Conservation (phyloP, 805 yeast species). For the Kuraishia capsulata region DNA sequence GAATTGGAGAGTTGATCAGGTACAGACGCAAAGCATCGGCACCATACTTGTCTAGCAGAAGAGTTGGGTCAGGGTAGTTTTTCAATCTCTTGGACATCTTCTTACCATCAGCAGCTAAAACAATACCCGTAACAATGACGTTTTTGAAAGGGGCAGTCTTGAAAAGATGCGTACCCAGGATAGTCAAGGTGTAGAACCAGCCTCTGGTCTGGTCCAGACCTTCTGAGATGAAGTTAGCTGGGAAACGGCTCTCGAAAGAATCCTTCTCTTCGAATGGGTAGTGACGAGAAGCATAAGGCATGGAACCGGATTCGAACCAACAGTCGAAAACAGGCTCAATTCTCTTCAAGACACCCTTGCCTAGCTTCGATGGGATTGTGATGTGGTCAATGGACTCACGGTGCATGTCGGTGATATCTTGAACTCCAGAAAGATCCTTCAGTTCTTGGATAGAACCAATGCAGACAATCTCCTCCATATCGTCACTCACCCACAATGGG, state of each 20-base stretch:
- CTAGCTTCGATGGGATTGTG: slow-evolving; percentile 86
- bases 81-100: slow-evolving; percentile 98
- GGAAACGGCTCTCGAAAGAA: slow-evolving; percentile 65
- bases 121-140: slow-evolving; percentile 94
- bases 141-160: slow-evolving; percentile 89
- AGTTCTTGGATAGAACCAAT: slow-evolving; percentile 87
- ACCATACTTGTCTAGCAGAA: slow-evolving; percentile 81
- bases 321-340: slow-evolving; percentile 98
- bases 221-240: slow-evolving; percentile 96
- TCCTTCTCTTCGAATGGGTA: slow-evolving; percentile 90
- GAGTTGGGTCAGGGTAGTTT: slow-evolving; percentile 92
- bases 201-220: slow-evolving; percentile 99
- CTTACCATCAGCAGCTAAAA: slow-evolving; percentile 95
- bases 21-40: slow-evolving; percentile 96
- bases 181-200: slow-evolving; percentile 97
- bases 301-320: slow-evolving; percentile 99
- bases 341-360: slow-evolving; percentile 83
- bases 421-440: slow-evolving; percentile 72
- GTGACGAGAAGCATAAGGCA: slow-evolving; percentile 97
- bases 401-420: slow-evolving; percentile 81
- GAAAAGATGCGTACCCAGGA: slow-evolving; percentile 91
- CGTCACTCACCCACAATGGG: slow-evolving; percentile 96
- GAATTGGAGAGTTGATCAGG: slow-evolving; percentile 93
- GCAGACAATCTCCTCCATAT: slow-evolving; percentile 86
- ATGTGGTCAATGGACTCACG: slow-evolving; percentile 87